Percentiles rank a stretch among this genome's conserved stretches.
Conservation (phyloP, 2,329 filamentous ascomycete species). For the Gaeumannomyces tritici region DNA sequence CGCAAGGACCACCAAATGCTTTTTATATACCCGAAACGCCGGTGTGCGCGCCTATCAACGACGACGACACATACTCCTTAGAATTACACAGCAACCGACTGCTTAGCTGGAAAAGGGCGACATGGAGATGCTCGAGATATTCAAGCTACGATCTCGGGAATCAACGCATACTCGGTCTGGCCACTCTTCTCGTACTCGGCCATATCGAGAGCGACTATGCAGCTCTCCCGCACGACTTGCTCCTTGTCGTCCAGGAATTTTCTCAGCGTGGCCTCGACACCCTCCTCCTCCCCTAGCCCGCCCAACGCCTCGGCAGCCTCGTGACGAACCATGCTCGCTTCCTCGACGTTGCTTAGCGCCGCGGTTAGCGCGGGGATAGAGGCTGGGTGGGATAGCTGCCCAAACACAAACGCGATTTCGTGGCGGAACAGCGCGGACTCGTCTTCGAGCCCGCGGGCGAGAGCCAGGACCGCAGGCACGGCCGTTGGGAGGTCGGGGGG, state of each 20-base stretch:
- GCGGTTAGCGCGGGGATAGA: slow-evolving; percentile 82
- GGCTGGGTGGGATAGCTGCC: slow-evolving; percentile 91
- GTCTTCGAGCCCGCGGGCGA: slow-evolving; percentile 79
- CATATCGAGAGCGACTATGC: slow-evolving; percentile 95
- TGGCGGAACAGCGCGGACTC: slow-evolving; percentile 90
- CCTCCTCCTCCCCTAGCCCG: slow-evolving; percentile 85
- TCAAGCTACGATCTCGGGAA: slow-evolving; percentile 48
- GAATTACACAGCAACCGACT: background rate
- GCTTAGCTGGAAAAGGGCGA: background rate
- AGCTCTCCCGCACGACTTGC: slow-evolving; percentile 86
- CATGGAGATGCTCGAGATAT: slow-evolving; percentile 12
- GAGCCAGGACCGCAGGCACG: slow-evolving; percentile 72
- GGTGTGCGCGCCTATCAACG: background rate
- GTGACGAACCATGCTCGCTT: slow-evolving; percentile 94
- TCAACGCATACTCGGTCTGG: slow-evolving; percentile 82
- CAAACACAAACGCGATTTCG: slow-evolving; percentile 97
- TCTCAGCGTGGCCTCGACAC: slow-evolving; percentile 78
- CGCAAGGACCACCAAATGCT: background rate
- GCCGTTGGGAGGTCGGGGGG: slow-evolving; percentile 87
- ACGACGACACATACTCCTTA: background rate
- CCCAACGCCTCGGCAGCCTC: slow-evolving; percentile 95
- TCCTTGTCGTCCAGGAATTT: slow-evolving; percentile 84
- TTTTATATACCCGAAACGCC: background rate
- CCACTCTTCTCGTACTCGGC: slow-evolving; percentile 90
- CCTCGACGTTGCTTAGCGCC: slow-evolving; percentile 66